A percentile compares a stretch with the other conserved stretches of the same genome.
Conservation (phyloP, 1,139 yeast species). For the Sugiyamaella xylanicola region DNA sequence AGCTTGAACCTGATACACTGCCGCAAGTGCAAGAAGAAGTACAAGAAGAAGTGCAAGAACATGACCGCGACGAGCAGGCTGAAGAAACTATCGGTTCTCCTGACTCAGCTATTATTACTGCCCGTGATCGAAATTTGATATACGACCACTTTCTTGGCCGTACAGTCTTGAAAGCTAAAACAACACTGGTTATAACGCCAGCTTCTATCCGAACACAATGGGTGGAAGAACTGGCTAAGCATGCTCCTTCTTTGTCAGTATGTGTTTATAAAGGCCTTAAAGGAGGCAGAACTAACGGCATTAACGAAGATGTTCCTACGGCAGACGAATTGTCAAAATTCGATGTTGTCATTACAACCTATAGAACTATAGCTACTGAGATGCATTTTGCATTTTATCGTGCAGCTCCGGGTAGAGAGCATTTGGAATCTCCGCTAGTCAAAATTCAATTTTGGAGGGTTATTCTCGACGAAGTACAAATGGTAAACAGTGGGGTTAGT, state of each 20-base stretch:
- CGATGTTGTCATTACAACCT: slow-evolving; percentile 85
- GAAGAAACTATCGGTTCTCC: neutral
- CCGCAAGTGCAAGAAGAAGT: no score
- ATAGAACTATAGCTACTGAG: slow-evolving; percentile 67
- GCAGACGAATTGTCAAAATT: slow-evolving; percentile 49
- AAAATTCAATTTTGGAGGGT: slow-evolving; percentile 88
- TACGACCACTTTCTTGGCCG: slow-evolving; percentile 52
- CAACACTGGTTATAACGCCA: slow-evolving; percentile 85
- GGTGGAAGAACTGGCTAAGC: slow-evolving; percentile 67
- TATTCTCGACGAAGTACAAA: slow-evolving; percentile 89
- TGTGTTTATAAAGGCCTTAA: slow-evolving; percentile 60
- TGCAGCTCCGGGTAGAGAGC: slow-evolving; percentile 42
- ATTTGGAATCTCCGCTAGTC: slow-evolving; percentile 70
- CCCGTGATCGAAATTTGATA: slow-evolving; percentile 17
- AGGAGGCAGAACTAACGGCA: slow-evolving; percentile 30
- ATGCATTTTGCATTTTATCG: slow-evolving; percentile 79
- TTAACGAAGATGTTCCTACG: slow-evolving; percentile 44
- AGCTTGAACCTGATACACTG: neutral
- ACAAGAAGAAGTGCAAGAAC: no score
- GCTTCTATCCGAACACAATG: slow-evolving; percentile 81
- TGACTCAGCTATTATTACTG: neutral
- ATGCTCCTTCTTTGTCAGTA: slow-evolving; percentile 60
- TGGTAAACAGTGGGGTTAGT: slow-evolving; percentile 75
- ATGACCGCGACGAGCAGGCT: no score
- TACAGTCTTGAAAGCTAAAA: slow-evolving; percentile 55